These are phyloP conservation scores for Nigrograna mackinnonii DNA, from an alignment of 2,329 filamentous ascomycete genomes.

Conservation along the genomic window DNA sequence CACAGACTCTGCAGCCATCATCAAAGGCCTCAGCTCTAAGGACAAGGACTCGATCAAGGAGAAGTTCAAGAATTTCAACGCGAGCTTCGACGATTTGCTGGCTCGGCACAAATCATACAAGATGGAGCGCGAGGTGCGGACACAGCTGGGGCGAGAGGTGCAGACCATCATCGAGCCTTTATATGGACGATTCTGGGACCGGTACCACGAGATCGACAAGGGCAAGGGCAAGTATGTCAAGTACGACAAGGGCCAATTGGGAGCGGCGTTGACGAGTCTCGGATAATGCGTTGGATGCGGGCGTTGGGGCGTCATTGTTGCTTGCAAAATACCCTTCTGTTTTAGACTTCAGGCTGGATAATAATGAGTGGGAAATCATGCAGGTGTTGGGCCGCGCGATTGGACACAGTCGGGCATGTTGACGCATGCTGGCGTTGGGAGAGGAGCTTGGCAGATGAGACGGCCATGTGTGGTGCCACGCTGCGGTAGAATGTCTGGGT, in stretches of 20 bases:
- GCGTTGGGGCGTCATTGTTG: conserved; percentile 17
- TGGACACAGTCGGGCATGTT: too few species aligned
- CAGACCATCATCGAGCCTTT: conserved; percentile 91
- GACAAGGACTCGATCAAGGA: conserved; percentile 96
- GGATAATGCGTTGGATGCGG: conserved; percentile 28
- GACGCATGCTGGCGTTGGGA: too few species aligned
- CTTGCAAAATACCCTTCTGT: conserved; percentile 37
- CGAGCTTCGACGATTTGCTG: conserved; percentile 86
- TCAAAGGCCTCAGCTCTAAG: conserved; percentile 83
- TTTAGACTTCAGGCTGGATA: conserved; percentile 22
- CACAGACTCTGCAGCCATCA: conserved; percentile 77
- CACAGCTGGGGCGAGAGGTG: conserved; percentile 79
- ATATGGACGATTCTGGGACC: conserved; percentile 94
- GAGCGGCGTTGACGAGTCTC: conserved; percentile 59
- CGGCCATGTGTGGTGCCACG: too few species aligned
- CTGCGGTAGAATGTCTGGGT: too few species aligned
- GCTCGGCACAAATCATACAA: conserved; percentile 77
- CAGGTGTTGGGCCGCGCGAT: too few species aligned
- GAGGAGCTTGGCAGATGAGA: too few species aligned
- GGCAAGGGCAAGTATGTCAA: conserved; percentile 98
- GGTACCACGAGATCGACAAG: conserved; percentile 97
- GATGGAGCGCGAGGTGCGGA: conserved; percentile 90
- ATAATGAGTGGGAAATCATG: conserved; percentile 9
- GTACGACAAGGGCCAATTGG: conserved; percentile 86
- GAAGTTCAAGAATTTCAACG: conserved; percentile 93